Percentiles rank a stretch among this genome's conserved stretches.
phyloP scores from a whole-genome alignment of 2,329 filamentous ascomycete species.

The Xylariaceae sp. region DNA sequence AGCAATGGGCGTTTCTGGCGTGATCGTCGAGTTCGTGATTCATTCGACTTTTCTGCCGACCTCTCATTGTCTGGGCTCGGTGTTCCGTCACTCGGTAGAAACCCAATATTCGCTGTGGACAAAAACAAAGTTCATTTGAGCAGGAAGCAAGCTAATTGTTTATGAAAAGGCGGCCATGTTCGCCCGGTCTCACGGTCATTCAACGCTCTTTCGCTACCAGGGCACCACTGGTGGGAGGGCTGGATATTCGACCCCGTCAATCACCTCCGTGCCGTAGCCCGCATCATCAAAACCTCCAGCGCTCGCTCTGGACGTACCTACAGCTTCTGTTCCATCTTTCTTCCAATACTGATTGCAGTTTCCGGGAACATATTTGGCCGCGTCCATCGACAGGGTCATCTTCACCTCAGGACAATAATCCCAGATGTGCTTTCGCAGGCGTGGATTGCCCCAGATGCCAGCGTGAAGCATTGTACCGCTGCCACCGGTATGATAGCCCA shows the following conservation, averaged over 20 bases:
- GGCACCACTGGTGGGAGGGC: constrained; percentile 31
- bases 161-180: no score
- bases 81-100: no score
- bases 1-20: not conserved
- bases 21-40: not conserved
- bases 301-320: constrained; percentile 8
- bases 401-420: constrained; percentile 53
- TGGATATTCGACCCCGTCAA: constrained; percentile 38
- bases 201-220: constrained; percentile 21
- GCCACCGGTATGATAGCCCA: constrained; percentile 50
- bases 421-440: constrained; percentile 43
- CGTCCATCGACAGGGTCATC: constrained; percentile 54
- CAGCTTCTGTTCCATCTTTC: constrained; percentile 24
- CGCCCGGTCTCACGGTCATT: no score
- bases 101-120: no score
- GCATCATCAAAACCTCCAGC: constrained; percentile 17
- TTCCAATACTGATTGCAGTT: constrained; percentile 44
- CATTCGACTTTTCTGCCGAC: no score
- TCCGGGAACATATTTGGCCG: constrained; percentile 45
- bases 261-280: constrained; percentile 35
- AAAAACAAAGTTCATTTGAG: no score
- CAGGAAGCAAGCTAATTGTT: no score
- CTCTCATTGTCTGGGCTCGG: no score
- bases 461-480: constrained; percentile 37
- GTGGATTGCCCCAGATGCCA: constrained; percentile 42